Evolutionary conservation across 2,329 filamentous ascomycete genomes (phyloP).

Genomic region (Leptographium lundbergii): DNA sequence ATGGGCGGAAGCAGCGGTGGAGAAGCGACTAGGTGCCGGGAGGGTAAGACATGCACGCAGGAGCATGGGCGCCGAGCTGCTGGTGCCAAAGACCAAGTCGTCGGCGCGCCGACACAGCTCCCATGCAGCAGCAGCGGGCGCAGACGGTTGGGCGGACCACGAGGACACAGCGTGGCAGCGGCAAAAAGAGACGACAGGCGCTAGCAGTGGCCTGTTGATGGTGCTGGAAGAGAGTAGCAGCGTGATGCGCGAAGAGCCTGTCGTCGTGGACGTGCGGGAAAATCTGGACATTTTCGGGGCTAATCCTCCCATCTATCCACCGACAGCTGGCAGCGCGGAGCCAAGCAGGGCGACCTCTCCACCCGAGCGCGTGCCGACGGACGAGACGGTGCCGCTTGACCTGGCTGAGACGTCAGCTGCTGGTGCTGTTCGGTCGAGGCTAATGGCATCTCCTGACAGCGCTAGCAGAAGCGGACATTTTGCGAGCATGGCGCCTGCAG

Average conservation of each 20-base stretch:
- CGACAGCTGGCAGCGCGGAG: not conserved
- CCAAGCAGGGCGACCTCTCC: not conserved
- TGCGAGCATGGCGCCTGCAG: not conserved
- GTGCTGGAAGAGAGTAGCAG: not conserved
- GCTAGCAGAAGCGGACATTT: not conserved
- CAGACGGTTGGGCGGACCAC: not conserved
- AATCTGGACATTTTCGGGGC: conserved; percentile 23
- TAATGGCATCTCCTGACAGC: not conserved
- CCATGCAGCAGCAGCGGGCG: not conserved
- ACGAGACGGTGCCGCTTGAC: not conserved
- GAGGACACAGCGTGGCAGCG: not conserved
- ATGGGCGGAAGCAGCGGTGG: conserved; percentile 2
- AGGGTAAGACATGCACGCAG: conserved; percentile 3
- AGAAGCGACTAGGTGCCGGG: not conserved
- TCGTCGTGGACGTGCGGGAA: conserved; percentile 19
- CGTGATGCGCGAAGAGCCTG: not conserved
- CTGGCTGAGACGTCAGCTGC: not conserved
- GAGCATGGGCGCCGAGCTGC: conserved; percentile 1
- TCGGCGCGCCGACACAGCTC: not conserved
- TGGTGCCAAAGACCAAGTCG: not conserved
- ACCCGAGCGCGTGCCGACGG: not conserved
- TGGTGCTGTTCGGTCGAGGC: not conserved
- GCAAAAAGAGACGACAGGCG: not conserved
- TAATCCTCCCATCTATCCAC: not conserved
- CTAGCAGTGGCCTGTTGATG: not conserved